Evolutionary conservation across 495 filamentous ascomycete species (phyloP).

Genomic region (Acidomyces sp.): DNA sequence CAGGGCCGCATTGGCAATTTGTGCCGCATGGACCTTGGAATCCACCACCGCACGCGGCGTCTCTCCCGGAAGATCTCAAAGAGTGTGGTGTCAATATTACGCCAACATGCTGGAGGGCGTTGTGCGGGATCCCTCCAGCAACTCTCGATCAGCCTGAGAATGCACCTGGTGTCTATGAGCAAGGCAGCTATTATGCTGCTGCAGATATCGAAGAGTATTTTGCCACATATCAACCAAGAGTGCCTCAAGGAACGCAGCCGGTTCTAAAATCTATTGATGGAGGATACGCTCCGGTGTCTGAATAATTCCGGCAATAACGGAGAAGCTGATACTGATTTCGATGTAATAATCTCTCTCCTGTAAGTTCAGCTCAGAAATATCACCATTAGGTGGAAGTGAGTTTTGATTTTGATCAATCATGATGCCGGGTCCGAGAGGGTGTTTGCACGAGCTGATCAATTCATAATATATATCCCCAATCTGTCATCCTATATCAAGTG

Average conservation of each 20-base stretch:
- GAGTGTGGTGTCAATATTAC: slow-evolving; percentile 15
- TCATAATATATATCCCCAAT: slow-evolving; percentile 19
- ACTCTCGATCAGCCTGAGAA: slow-evolving; percentile 9
- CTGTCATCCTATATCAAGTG: slow-evolving; percentile 14
- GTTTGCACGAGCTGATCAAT: no score
- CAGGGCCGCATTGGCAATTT: background rate
- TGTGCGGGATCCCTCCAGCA: slow-evolving; percentile 16
- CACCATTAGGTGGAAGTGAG: no score
- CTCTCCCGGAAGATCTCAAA: slow-evolving; percentile 11
- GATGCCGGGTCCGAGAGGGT: no score
- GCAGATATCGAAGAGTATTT: slow-evolving; percentile 10
- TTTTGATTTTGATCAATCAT: no score
- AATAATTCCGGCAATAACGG: background rate
- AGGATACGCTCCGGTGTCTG: slow-evolving; percentile 1
- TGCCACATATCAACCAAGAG: slow-evolving; percentile 6
- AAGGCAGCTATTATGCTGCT: slow-evolving; percentile 5
- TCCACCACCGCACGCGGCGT: background rate
- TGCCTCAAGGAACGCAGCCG: slow-evolving; percentile 17
- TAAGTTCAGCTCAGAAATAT: no score
- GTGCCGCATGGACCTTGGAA: slow-evolving; percentile 1
- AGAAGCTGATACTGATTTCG: slow-evolving; percentile 14
- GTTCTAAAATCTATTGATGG: slow-evolving; percentile 9
- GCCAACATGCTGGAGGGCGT: slow-evolving; percentile 11
- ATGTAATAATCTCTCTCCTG: slow-evolving; percentile 15
- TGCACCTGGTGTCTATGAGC: slow-evolving; percentile 5